Conservation (phyloP, 2,329 filamentous ascomycete genomes). For the Pyricularia sp. region DNA sequence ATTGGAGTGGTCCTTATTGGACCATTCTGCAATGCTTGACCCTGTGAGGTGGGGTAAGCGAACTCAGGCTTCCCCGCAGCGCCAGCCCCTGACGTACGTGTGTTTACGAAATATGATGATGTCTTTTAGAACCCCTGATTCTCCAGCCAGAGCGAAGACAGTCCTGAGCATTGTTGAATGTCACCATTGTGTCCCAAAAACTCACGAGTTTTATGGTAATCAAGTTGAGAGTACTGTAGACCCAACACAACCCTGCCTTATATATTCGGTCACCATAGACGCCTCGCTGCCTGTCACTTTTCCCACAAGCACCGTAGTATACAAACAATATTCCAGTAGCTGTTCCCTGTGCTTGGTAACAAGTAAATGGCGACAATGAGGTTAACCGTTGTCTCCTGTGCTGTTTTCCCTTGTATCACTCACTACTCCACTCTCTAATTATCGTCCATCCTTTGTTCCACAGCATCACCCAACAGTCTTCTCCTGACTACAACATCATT, state of each 20-base stretch:
- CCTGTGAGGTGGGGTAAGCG: not conserved
- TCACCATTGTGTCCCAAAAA: no score
- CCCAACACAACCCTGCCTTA: no score
- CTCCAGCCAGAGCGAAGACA: not conserved
- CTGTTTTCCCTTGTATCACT: not conserved
- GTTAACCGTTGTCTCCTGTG: not conserved
- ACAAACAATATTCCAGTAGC: not conserved
- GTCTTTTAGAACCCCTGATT: not conserved
- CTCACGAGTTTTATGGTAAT: no score
- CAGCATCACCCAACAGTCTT: not conserved
- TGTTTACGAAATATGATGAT: no score
- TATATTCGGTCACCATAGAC: no score
- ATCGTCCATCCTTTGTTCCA: not conserved
- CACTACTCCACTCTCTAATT: not conserved
- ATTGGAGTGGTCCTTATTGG: not conserved
- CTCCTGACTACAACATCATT: not conserved
- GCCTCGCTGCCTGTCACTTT: no score
- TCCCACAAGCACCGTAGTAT: not conserved
- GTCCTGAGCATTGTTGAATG: not conserved
- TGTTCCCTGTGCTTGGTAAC: not conserved
- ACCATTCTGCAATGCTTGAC: not conserved
- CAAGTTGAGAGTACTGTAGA: no score
- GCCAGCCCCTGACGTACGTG: not conserved
- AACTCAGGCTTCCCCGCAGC: not conserved
- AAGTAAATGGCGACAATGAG: not conserved